phyloP scores from a whole-genome alignment of 345 rosid species.

The sweet orange (Citrus sinensis) region DNA sequence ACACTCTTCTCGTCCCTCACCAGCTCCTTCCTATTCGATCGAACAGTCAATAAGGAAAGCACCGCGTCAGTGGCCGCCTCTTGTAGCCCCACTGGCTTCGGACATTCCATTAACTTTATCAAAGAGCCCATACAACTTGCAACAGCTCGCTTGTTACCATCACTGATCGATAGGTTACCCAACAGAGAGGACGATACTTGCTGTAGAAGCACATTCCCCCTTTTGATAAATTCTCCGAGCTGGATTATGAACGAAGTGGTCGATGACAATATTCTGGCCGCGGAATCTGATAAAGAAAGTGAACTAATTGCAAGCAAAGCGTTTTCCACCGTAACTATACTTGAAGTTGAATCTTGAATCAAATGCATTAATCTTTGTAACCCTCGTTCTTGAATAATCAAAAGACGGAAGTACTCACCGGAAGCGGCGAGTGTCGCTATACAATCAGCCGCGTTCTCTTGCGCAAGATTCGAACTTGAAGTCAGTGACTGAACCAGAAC shows the following conservation, averaged over 20 bases:
- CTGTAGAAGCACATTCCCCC: slow-evolving; percentile 45
- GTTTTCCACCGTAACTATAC: slow-evolving; percentile 47
- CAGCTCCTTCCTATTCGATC: slow-evolving; percentile 62
- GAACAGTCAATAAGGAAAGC: slow-evolving; percentile 47
- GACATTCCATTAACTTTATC: slow-evolving; percentile 58
- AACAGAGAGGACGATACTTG: slow-evolving; percentile 55
- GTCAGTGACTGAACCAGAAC: slow-evolving; percentile 45
- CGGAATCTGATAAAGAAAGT: slow-evolving; percentile 33
- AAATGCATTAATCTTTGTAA: slow-evolving; percentile 51
- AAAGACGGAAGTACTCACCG: slow-evolving; percentile 50
- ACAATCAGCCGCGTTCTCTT: slow-evolving; percentile 53
- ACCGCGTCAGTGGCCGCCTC: slow-evolving; percentile 58
- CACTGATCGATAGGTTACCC: slow-evolving; percentile 46
- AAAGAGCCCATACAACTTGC: slow-evolving; percentile 52
- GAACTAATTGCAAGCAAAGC: slow-evolving; percentile 44
- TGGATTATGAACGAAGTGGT: slow-evolving; percentile 55
- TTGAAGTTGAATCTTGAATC: slow-evolving; percentile 36
- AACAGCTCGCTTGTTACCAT: slow-evolving; percentile 73
- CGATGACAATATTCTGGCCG: slow-evolving; percentile 42
- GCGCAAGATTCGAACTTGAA: slow-evolving; percentile 33
- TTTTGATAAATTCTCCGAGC: slow-evolving; percentile 57
- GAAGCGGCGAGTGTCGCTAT: slow-evolving; percentile 58
- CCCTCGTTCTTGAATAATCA: slow-evolving; percentile 62
- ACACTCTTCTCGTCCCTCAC: slow-evolving; percentile 66
- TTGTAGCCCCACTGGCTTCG: slow-evolving; percentile 74